phyloP scores from a whole-genome alignment of 345 rosid genomes.

The Raphanus sativus region DNA sequence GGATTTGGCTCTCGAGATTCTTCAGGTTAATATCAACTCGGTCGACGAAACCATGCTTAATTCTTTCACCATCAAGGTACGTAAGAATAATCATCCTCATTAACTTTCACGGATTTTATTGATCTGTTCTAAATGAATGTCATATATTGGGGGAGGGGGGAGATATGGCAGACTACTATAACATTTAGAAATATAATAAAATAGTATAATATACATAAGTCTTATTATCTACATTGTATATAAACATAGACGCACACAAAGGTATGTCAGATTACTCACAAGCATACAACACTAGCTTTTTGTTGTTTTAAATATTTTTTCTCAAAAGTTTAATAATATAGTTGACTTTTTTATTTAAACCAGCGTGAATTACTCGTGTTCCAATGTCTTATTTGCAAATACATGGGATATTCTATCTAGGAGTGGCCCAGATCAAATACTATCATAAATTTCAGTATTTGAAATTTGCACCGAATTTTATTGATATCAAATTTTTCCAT shows the following conservation, averaged over 20 bases:
- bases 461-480: no score
- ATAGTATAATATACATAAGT: slow-evolving; percentile 3
- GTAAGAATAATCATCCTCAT: slow-evolving; percentile 20
- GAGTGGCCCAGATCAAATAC: no score
- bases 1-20: slow-evolving; percentile 82
- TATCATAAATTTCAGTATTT: no score
- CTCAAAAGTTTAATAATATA: background rate
- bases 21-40: slow-evolving; percentile 59
- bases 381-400: background rate
- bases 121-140: background rate
- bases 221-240: slow-evolving; percentile 22
- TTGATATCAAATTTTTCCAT: no score
- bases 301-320: background rate
- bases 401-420: background rate
- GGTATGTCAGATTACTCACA: slow-evolving; percentile 26
- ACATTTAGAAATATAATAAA: slow-evolving; percentile 22
- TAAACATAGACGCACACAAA: slow-evolving; percentile 18
- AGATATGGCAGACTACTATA: slow-evolving; percentile 31
- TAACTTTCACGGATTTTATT: background rate
- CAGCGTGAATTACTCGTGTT: background rate
- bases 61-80: slow-evolving; percentile 98
- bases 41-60: slow-evolving; percentile 73
- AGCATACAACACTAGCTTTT: background rate
- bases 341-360: background rate
- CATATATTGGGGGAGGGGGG: slow-evolving; percentile 1